phyloP scores from a whole-genome alignment of 345 rosid species.

The Eucalyptus paniculata region DNA sequence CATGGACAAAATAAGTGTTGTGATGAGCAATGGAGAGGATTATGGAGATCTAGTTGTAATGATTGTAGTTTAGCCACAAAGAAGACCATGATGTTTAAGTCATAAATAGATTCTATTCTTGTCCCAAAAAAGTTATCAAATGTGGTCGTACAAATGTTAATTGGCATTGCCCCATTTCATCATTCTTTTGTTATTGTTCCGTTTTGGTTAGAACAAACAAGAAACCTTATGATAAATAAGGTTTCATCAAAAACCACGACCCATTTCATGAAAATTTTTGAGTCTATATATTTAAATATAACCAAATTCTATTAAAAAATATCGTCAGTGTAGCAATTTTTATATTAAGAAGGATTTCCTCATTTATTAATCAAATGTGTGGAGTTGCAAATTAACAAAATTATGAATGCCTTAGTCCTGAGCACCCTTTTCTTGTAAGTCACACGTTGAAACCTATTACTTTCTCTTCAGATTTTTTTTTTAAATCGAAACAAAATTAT shows the following conservation, averaged over 20 bases:
- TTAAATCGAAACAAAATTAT: background rate
- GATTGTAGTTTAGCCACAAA: background rate
- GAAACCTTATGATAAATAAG: background rate
- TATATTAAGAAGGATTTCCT: background rate
- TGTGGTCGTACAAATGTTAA: background rate
- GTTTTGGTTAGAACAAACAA: background rate
- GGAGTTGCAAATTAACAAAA: background rate
- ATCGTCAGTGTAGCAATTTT: accelerated
- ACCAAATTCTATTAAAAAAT: background rate
- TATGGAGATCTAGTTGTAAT: background rate
- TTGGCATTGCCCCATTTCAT: background rate
- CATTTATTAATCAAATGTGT: background rate
- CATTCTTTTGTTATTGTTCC: background rate
- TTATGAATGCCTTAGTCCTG: background rate
- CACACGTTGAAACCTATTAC: background rate
- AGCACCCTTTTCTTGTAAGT: background rate
- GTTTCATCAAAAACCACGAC: accelerated
- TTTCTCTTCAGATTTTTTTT: background rate
- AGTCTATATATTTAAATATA: background rate
- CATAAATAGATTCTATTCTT: background rate
- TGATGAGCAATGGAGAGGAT: background rate
- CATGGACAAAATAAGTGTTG: background rate
- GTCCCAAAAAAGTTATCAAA: background rate
- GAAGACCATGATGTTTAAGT: background rate
- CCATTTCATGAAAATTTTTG: background rate